These are phyloP conservation scores for Ogataea methylovora DNA, from an alignment of 805 yeast species.

Conservation along the genomic window DNA sequence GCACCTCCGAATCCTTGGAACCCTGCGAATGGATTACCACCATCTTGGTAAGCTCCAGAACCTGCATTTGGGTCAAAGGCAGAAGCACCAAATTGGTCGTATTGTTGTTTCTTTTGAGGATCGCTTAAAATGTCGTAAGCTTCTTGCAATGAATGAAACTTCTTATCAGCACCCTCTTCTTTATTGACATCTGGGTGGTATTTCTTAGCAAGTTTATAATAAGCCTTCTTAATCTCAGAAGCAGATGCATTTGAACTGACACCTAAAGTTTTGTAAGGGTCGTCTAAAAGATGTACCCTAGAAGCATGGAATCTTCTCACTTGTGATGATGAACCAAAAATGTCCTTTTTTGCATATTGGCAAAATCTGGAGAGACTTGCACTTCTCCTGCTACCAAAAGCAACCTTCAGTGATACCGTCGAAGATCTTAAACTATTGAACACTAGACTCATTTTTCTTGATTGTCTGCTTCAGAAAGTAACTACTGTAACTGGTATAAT, in stretches of 20 bases:
- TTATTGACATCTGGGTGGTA: conserved; percentile 96
- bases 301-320: conserved; percentile 37
- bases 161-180: conserved; percentile 78
- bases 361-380: no score
- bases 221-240: conserved; percentile 90
- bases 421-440: no score
- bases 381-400: no score
- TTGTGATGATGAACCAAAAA: no score
- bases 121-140: conserved; percentile 90
- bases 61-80: conserved; percentile 64
- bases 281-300: conserved; percentile 28
- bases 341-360: no score
- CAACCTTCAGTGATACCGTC: no score
- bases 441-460: no score
- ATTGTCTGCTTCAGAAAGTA: no score
- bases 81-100: conserved; percentile 85
- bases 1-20: conserved; percentile 29
- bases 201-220: conserved; percentile 87
- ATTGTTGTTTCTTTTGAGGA: conserved; percentile 78
- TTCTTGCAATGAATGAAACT: conserved; percentile 88
- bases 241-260: conserved; percentile 62
- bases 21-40: conserved; percentile 40
- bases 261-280: conserved; percentile 84
- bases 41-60: conserved; percentile 40
- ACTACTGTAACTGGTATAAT: no score